These are phyloP conservation scores for Botrytis aclada DNA, from an alignment of 2,329 filamentous ascomycete genomes.

Conservation along the genomic window DNA sequence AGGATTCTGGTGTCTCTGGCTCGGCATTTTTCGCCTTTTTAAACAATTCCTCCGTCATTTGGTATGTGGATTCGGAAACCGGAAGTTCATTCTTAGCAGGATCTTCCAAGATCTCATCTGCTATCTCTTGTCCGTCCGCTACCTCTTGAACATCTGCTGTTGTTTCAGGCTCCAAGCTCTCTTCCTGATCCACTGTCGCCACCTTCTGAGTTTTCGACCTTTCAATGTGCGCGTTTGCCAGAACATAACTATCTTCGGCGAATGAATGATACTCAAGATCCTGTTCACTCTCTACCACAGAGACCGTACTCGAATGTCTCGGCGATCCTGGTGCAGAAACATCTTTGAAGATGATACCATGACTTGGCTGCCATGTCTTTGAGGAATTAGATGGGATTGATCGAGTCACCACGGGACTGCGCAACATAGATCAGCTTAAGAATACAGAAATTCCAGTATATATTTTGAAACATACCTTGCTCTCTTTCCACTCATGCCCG, in stretches of 20 bases:
- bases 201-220: background rate
- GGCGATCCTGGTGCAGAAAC: constrained; percentile 18
- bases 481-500: constrained; percentile 21
- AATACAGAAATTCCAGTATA: background rate
- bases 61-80: constrained; percentile 44
- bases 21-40: constrained; percentile 47
- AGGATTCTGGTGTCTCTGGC: constrained; percentile 48
- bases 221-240: constrained; percentile 19
- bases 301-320: constrained; percentile 27
- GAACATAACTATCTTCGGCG: constrained; percentile 28
- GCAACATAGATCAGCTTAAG: background rate
- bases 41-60: constrained; percentile 48
- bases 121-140: background rate
- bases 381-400: constrained; percentile 15
- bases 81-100: constrained; percentile 38
- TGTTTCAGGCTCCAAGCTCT: background rate
- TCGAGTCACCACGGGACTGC: constrained; percentile 14
- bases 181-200: background rate
- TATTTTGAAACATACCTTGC: constrained; percentile 24
- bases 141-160: background rate
- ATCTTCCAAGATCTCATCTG: constrained; percentile 22
- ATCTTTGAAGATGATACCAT: constrained; percentile 41
- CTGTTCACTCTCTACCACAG: constrained; percentile 21
- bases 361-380: constrained; percentile 41
- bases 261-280: constrained; percentile 26